These are phyloP conservation scores for Aspergillus mulundensis DNA, from an alignment of 495 filamentous ascomycete species.

Conservation along the genomic window DNA sequence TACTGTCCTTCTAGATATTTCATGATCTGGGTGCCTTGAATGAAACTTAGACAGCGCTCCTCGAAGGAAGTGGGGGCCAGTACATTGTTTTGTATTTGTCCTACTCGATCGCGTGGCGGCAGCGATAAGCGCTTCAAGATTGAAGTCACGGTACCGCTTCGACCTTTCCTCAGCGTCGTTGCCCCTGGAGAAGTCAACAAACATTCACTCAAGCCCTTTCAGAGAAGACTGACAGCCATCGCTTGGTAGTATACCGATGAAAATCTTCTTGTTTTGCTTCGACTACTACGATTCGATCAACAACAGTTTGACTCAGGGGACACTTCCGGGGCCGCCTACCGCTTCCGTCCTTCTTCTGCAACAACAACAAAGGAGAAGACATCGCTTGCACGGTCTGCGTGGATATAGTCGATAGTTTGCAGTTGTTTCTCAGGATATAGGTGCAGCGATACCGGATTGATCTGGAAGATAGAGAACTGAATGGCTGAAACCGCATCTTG, in stretches of 20 bases:
- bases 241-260: background rate
- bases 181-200: background rate
- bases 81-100: background rate
- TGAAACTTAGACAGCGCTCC: background rate
- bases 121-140: background rate
- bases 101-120: background rate
- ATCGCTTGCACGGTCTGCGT: background rate
- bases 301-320: background rate
- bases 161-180: background rate
- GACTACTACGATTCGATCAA: background rate
- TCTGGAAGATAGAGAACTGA: background rate
- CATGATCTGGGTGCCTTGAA: background rate
- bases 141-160: background rate
- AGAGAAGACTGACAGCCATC: constrained; percentile 1
- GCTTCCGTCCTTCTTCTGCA: background rate
- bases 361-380: background rate
- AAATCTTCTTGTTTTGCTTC: background rate
- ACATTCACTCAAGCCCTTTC: background rate
- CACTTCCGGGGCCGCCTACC: background rate
- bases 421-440: background rate
- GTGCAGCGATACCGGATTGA: background rate
- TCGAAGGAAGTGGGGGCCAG: background rate
- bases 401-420: background rate
- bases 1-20: background rate
- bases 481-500: background rate